These are phyloP conservation scores for Candida incommunis DNA, from an alignment of 805 yeast species.

Conservation along the genomic window DNA sequence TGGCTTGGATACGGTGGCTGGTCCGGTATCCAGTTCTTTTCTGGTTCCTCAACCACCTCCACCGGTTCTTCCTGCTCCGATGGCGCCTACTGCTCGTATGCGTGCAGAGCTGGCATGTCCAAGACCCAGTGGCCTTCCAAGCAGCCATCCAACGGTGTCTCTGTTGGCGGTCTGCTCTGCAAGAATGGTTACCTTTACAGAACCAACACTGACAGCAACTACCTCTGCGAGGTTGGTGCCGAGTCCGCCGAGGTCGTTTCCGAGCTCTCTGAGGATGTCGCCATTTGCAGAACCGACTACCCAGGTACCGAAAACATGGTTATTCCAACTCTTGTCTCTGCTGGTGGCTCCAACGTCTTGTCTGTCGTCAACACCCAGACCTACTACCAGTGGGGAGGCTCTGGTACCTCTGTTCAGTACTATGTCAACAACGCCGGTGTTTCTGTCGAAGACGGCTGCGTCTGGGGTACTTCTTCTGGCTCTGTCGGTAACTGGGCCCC, in stretches of 20 bases:
- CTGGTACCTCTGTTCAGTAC: conserved; percentile 84
- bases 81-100: conserved; percentile 92
- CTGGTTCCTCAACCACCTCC: conserved; percentile 43
- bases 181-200: conserved; percentile 73
- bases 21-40: conserved; percentile 52
- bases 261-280: conserved; percentile 50
- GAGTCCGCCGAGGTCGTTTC: conserved; percentile 55
- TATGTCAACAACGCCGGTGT: conserved; percentile 97
- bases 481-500: conserved; percentile 98
- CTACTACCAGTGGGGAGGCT: conserved; percentile 75
- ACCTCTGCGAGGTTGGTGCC: conserved; percentile 82
- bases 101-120: conserved; percentile 98
- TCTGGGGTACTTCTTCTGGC: conserved; percentile 76
- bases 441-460: conserved; percentile 76
- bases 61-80: conserved; percentile 57
- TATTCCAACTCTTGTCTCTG: conserved; percentile 70
- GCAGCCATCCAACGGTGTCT: conserved; percentile 81
- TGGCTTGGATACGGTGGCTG: conserved; percentile 70
- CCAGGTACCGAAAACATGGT: conserved; percentile 99
- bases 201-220: conserved; percentile 48
- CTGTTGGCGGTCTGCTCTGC: conserved; percentile 89
- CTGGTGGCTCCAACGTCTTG: conserved; percentile 51
- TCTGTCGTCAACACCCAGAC: conserved; percentile 66
- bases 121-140: conserved; percentile 92
- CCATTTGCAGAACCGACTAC: conserved; percentile 96